Conservation (phyloP, 1,284 basidiomycete species). For the Thecaphora thlaspeos region DNA sequence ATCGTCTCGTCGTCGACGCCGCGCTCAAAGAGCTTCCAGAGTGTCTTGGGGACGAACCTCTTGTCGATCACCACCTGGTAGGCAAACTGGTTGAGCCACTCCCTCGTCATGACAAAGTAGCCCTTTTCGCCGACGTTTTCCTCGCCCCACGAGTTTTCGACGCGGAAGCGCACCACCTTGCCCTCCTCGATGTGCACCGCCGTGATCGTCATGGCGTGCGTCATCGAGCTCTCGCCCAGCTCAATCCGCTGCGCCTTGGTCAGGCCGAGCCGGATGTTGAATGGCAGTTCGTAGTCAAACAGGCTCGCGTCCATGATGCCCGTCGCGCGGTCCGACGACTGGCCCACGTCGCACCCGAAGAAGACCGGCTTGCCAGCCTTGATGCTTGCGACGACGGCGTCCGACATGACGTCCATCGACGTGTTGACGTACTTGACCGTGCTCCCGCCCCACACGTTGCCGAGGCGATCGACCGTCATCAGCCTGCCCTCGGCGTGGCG, state of each 20-base stretch:
- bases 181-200: conserved; percentile 60
- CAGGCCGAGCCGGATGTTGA: conserved; percentile 65
- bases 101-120: conserved; percentile 74
- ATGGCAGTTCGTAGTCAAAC: conserved; percentile 67
- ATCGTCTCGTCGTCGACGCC: conserved; percentile 41
- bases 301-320: conserved; percentile 79
- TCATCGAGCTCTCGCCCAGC: conserved; percentile 81
- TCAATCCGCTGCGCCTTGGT: conserved; percentile 82
- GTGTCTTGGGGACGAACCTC: conserved; percentile 30
- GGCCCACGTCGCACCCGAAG: conserved; percentile 83
- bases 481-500: conserved; percentile 77
- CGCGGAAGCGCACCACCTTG: conserved; percentile 80
- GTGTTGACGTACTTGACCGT: conserved; percentile 85
- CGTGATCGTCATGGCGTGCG: conserved; percentile 68
- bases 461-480: conserved; percentile 89
- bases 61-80: conserved; percentile 46
- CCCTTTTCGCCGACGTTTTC: conserved; percentile 77
- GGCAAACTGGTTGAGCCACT: conserved; percentile 80
- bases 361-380: conserved; percentile 88
- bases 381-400: conserved; percentile 67
- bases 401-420: conserved; percentile 75
- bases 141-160: conserved; percentile 89
- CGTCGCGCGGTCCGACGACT: conserved; percentile 68
- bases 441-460: conserved; percentile 83
- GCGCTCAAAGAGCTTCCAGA: conserved; percentile 32